A percentile compares a stretch with the other conserved stretches of the same genome.
These are phyloP conservation scores for Hanseniaspora thailandica DNA, from an alignment of 805 yeast species.

Conservation along the genomic window DNA sequence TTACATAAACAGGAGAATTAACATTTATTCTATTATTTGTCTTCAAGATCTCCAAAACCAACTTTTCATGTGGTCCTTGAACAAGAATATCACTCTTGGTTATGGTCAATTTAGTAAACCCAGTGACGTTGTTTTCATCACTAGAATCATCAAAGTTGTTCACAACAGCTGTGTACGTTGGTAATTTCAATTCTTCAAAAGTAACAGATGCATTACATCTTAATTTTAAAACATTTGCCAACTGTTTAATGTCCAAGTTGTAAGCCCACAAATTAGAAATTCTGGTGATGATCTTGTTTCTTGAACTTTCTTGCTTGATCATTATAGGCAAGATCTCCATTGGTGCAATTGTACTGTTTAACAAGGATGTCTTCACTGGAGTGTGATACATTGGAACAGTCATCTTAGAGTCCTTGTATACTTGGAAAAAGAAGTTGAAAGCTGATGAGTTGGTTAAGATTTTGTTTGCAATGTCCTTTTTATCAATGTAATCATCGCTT, in stretches of 20 bases:
- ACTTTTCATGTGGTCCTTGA: constrained; percentile 77
- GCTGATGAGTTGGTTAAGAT: constrained; percentile 34
- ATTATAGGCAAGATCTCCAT: constrained; percentile 58
- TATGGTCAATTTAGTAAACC: constrained; percentile 3
- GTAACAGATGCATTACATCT: constrained; percentile 87
- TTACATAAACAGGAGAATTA: constrained; percentile 40
- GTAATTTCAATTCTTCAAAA: constrained; percentile 40
- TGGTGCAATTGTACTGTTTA: constrained; percentile 58
- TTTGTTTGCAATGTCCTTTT: constrained; percentile 31
- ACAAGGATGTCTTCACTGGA: constrained; percentile 37
- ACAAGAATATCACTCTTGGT: constrained; percentile 60
- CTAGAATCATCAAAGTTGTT: constrained; percentile 10
- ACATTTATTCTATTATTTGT: constrained; percentile 49
- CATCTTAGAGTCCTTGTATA: constrained; percentile 28
- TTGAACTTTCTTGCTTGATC: constrained; percentile 35
- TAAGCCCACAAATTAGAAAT: constrained; percentile 59
- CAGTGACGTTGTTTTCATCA: constrained; percentile 21
- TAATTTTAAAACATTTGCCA: constrained; percentile 59
- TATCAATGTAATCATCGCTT: constrained; percentile 27
- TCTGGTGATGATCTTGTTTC: constrained; percentile 68
- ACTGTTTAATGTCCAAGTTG: constrained; percentile 47
- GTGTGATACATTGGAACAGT: constrained; percentile 14
- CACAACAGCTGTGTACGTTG: background rate
- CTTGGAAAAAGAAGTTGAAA: constrained; percentile 38
- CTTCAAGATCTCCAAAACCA: constrained; percentile 46